Base-by-base conservation (phyloP, 208 protist genomes). In the Angomonas ambiguus region DNA sequence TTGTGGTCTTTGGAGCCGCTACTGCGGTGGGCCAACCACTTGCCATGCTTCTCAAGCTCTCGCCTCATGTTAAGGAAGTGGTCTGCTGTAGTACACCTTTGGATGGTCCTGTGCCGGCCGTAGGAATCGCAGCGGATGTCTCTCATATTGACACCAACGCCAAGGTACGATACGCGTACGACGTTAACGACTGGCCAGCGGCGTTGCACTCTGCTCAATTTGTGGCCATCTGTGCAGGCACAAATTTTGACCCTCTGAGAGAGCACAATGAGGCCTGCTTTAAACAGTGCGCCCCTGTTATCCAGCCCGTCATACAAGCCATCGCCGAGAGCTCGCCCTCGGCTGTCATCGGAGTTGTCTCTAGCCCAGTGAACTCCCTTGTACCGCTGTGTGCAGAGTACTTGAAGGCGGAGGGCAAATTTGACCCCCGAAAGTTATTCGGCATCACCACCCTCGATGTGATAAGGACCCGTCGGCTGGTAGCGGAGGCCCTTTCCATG, bases 381-480 rank as follows among this genome's bases (percentile, higher is more conserved):
- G 93, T 98, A 10, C 95, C 97, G 13, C 80, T 98, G 58, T 92
- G 86, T 27, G 86, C 88, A 10, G 97, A 98, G 77, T 71, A 90
- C 31, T 70, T 96, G 27, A 84, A 92, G 77, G 73, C 69, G 31
- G 63, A 58, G 18, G 77, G 87, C 53, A 71, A 66, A 11, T 97
- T 93, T 68, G 83, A 97, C 67, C 83, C 86, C 18, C 87, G 81
- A 25, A 84, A 84, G 63, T 67, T 98, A 2, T 90, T 97, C 65
- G 96, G 96, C 51, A 88, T 98, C 31, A 97, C 96, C 10, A 93
- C 92, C 4, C 83, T 97, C 4, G 96, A 98, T 71, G 88, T 96
- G 35, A 73, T 94, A 2, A 90, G 94, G 27, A 74, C 85, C 27
- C 80, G 82, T 22, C 74, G 61, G 20, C 72, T 92, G 25, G 76